These are phyloP conservation scores for Fusarium continuum DNA, from an alignment of 2,329 filamentous ascomycete genomes.

Conservation along the genomic window DNA sequence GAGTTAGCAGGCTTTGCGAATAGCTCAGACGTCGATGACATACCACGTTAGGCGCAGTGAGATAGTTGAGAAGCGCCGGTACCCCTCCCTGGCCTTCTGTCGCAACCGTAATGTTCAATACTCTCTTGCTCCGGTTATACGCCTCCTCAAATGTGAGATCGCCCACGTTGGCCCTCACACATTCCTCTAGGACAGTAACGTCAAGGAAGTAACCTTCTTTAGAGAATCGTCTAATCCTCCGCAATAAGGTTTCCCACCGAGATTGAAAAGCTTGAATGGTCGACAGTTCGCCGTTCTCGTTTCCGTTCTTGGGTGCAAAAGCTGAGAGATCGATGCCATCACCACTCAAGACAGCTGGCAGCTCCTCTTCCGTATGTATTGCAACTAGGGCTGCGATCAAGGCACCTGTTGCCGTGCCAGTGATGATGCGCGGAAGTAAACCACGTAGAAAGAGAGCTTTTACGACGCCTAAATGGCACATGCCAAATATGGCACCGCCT, in stretches of 20 bases:
- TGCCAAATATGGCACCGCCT: conserved; percentile 88
- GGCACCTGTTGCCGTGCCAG: conserved; percentile 89
- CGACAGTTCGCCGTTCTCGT: conserved; percentile 46
- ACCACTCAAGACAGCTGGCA: conserved; percentile 79
- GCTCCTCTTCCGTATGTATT: conserved; percentile 85
- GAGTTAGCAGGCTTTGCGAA: conserved; percentile 13
- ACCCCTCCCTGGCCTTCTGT: conserved; percentile 78
- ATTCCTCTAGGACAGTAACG: conserved; percentile 81
- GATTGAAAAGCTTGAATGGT: conserved; percentile 53
- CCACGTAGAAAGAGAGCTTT: conserved; percentile 85
- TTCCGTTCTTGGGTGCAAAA: conserved; percentile 62
- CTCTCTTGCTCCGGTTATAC: conserved; percentile 82
- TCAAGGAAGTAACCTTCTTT: conserved; percentile 86
- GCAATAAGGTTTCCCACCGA: conserved; percentile 67
- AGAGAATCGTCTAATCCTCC: conserved; percentile 74
- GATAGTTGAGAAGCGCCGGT: conserved; percentile 87
- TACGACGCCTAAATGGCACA: conserved; percentile 90
- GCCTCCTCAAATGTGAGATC: conserved; percentile 95
- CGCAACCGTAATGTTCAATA: conserved; percentile 91
- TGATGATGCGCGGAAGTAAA: conserved; percentile 87
- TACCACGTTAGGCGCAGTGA: conserved; percentile 93
- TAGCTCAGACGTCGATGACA: conserved; percentile 48
- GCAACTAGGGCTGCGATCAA: conserved; percentile 89
- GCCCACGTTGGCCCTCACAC: conserved; percentile 84
- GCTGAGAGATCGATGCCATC: conserved; percentile 84